phyloP scores from a whole-genome alignment of 371 early-diverging fungal genomes.

The Circinella minor region DNA sequence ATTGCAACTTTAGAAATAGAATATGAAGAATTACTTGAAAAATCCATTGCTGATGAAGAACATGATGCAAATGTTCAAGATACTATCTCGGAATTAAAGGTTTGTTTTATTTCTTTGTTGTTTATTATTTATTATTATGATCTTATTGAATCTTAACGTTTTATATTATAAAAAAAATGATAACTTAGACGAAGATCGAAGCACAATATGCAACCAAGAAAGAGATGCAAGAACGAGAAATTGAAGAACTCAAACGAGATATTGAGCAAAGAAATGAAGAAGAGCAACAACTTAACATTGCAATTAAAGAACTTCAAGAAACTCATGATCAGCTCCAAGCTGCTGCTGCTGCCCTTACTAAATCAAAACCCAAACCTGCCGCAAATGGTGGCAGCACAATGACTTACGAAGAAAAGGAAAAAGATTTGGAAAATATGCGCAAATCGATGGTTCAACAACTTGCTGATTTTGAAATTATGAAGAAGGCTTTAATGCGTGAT shows the following conservation, averaged over 20 bases:
- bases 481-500: slow-evolving; percentile 94
- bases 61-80: slow-evolving; percentile 64
- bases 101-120: slow-evolving; percentile 17
- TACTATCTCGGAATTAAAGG: slow-evolving; percentile 80
- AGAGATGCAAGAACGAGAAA: slow-evolving; percentile 78
- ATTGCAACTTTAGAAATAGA: slow-evolving; percentile 80
- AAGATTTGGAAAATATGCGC: slow-evolving; percentile 83
- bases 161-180: not conserved
- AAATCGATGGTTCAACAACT: slow-evolving; percentile 91
- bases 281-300: slow-evolving; percentile 59
- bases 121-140: too few species aligned
- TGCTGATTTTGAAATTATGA: slow-evolving; percentile 93
- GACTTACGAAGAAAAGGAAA: slow-evolving; percentile 62
- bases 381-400: not conserved
- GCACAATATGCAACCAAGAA: slow-evolving; percentile 77
- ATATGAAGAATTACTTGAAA: slow-evolving; percentile 92
- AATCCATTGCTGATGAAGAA: slow-evolving; percentile 93
- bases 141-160: too few species aligned
- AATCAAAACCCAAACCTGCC: not conserved
- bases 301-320: slow-evolving; percentile 60
- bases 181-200: slow-evolving; percentile 59
- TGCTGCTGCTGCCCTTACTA: not conserved
- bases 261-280: slow-evolving; percentile 76
- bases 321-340: slow-evolving; percentile 73
- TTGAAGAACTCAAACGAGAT: slow-evolving; percentile 69